phyloP scores from a whole-genome alignment of 2,329 filamentous ascomycete genomes.

The Aspergillus phoenicis region DNA sequence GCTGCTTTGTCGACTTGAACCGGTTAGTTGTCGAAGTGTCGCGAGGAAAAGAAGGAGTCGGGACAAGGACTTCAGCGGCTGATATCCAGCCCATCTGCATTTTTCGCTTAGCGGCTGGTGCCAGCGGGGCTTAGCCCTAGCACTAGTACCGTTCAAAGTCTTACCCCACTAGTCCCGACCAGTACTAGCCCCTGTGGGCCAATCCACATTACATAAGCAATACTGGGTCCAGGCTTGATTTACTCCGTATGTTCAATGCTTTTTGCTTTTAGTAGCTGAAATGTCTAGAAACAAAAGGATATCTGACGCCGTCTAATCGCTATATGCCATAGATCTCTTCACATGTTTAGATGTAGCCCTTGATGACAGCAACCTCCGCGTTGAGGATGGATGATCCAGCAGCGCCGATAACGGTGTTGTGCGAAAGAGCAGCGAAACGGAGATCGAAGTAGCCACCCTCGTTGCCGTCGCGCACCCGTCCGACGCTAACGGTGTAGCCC shows the following conservation, averaged over 20 bases:
- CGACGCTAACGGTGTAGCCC: constrained; percentile 90
- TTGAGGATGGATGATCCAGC: constrained; percentile 96
- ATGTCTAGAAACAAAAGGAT: constrained; percentile 11
- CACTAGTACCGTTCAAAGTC: constrained; percentile 30
- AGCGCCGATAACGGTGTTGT: constrained; percentile 90
- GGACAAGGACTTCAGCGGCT: constrained; percentile 23
- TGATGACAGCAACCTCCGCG: constrained; percentile 86
- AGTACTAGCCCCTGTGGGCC: not conserved
- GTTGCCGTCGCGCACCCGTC: constrained; percentile 81
- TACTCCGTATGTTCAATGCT: not conserved
- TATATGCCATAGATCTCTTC: constrained; percentile 15
- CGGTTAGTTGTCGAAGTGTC: constrained; percentile 43
- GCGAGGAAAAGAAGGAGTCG: constrained; percentile 27
- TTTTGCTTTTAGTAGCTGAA: not conserved
- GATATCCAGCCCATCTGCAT: constrained; percentile 27
- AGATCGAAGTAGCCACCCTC: constrained; percentile 84
- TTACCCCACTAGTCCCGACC: not conserved
- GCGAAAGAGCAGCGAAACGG: constrained; percentile 90
- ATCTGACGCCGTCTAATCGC: constrained; percentile 20
- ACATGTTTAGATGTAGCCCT: constrained; percentile 69
- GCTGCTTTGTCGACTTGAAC: constrained; percentile 45
- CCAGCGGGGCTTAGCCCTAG: constrained; percentile 34
- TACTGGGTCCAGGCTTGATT: not conserved
- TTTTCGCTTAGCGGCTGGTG: constrained; percentile 38
- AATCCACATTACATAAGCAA: constrained; percentile 10